Evolutionary conservation across 306 rosid species (phyloP), one percentile per base, ranked within the genome.

Genomic region (Glycyrrhiza uralensis): DNA sequence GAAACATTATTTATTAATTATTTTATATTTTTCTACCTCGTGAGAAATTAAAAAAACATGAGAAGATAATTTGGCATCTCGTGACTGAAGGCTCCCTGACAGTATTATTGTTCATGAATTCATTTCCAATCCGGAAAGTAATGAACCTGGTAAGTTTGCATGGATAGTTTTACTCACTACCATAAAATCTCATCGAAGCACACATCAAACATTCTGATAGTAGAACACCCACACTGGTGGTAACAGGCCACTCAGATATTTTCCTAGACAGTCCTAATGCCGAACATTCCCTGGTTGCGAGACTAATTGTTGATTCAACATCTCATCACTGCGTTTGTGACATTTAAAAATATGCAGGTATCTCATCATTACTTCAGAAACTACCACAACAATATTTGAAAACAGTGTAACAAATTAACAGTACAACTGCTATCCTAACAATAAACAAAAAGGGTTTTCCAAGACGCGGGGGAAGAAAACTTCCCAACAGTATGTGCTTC

Each of bases 341-440:
- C 46, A 38, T 54, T 15, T 50, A 50, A 62, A 76, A 83, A 77
- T 65, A 76, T 72, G 85, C 79, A 84, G 51, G 33, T 45, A 79
- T 77, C 80, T 62, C 68, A 71, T 70, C 77, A 51, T 73, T 67
- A 71, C 71, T 70, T 71, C 72, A 73, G 35, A 78, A 44, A 76
- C 83, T 76, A 81, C 84, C 15, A 60, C 76, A 75, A 76, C 38
- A 71, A 69, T 66, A 69, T 69, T 71, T 28, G 66, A 17, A 50
- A 81, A 61, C 63, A 74, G 52, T 47, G 58, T 73, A 55, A 78
- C 76, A 66, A 85, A 70, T 61, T 65, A 79, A 69, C 78, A 81
- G 73, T 75, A 58, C 81, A 69, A 46, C 60, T 55, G 26, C 88
- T 73, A 83, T 30, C 45, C 90, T 83, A 88, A 78, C 72, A 83